Conservation (phyloP, 2,329 filamentous ascomycete species). For the Fusarium albosuccineum region DNA sequence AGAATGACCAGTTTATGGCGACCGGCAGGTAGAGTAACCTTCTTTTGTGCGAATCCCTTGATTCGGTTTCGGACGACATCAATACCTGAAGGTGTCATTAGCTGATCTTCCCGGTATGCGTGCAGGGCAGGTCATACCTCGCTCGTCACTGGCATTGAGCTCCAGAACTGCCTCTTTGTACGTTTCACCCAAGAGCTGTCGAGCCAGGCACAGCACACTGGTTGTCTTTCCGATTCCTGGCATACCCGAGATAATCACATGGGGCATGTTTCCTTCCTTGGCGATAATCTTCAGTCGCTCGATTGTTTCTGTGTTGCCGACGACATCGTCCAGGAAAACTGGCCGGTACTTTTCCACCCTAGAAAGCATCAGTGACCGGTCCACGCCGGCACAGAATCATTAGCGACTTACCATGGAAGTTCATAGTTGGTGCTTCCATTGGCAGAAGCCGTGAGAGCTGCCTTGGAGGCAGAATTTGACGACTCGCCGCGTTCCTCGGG, state of each 20-base stretch:
- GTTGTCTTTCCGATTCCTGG: slow-evolving; percentile 99
- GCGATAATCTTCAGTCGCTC: slow-evolving; percentile 98
- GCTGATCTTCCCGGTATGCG: no score
- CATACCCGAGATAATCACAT: slow-evolving; percentile 99
- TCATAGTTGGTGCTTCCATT: slow-evolving; percentile 74
- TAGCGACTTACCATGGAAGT: slow-evolving; percentile 76
- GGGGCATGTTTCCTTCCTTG: slow-evolving; percentile 98
- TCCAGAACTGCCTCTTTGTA: slow-evolving; percentile 99
- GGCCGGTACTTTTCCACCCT: slow-evolving; percentile 99
- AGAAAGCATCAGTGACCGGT: slow-evolving; percentile 41
- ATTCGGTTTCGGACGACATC: slow-evolving; percentile 97
- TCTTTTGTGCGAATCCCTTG: slow-evolving; percentile 99
- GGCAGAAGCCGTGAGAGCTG: slow-evolving; percentile 63
- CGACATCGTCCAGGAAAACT: slow-evolving; percentile 94
- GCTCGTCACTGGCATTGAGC: slow-evolving; percentile 95
- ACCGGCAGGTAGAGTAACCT: slow-evolving; percentile 91
- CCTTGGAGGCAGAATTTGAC: slow-evolving; percentile 70
- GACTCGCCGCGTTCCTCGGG: slow-evolving; percentile 70
- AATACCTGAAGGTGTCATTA: slow-evolving; percentile 71
- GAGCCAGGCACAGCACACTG: slow-evolving; percentile 90
- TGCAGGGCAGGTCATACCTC: slow-evolving; percentile 66
- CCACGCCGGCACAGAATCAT: slow-evolving; percentile 3
- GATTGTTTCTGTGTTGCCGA: slow-evolving; percentile 97
- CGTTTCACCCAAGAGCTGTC: slow-evolving; percentile 89
- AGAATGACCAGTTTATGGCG: slow-evolving; percentile 97